phyloP scores from a whole-genome alignment of 2,329 filamentous ascomycete species.

The Sporothrix phasma region DNA sequence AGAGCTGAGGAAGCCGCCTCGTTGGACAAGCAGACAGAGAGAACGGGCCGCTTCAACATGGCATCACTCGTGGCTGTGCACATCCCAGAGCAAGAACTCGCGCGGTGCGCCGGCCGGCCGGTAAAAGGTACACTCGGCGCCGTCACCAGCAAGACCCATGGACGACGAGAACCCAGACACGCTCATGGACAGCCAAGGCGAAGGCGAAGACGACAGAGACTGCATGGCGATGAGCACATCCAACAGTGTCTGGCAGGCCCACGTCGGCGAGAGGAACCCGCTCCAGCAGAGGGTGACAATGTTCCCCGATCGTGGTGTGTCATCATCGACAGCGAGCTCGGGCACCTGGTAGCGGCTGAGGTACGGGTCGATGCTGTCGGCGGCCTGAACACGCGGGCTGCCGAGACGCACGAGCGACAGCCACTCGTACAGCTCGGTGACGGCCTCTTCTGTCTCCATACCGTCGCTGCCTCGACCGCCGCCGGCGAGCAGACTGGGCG shows the following conservation, averaged over 20 bases:
- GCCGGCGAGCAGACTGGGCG: slow-evolving; percentile 25
- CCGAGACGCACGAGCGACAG: slow-evolving; percentile 55
- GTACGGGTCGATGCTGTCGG: slow-evolving; percentile 56
- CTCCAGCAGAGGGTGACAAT: slow-evolving; percentile 48
- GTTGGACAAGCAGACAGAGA: neutral
- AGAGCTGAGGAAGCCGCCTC: slow-evolving; percentile 35
- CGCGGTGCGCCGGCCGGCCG: slow-evolving; percentile 38
- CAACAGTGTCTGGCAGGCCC: slow-evolving; percentile 40
- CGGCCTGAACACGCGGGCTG: slow-evolving; percentile 50
- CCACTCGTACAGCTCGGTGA: slow-evolving; percentile 63
- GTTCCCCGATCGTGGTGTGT: slow-evolving; percentile 1
- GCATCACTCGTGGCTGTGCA: slow-evolving; percentile 35
- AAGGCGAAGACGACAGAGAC: slow-evolving; percentile 24
- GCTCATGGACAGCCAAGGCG: slow-evolving; percentile 47
- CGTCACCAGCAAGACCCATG: slow-evolving; percentile 33
- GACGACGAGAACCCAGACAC: slow-evolving; percentile 42
- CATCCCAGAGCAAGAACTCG: slow-evolving; percentile 53
- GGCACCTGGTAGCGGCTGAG: slow-evolving; percentile 58
- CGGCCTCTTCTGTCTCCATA: slow-evolving; percentile 51
- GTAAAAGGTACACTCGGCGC: slow-evolving; percentile 44
- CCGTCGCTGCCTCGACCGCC: slow-evolving; percentile 29
- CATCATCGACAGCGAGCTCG: slow-evolving; percentile 17
- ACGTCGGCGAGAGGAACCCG: slow-evolving; percentile 45
- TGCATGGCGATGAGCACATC: slow-evolving; percentile 35
- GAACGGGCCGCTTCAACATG: neutral